These are phyloP conservation scores for Pseudopyrenochaeta lycopersici DNA, from an alignment of 2,329 filamentous ascomycete species.

Conservation along the genomic window DNA sequence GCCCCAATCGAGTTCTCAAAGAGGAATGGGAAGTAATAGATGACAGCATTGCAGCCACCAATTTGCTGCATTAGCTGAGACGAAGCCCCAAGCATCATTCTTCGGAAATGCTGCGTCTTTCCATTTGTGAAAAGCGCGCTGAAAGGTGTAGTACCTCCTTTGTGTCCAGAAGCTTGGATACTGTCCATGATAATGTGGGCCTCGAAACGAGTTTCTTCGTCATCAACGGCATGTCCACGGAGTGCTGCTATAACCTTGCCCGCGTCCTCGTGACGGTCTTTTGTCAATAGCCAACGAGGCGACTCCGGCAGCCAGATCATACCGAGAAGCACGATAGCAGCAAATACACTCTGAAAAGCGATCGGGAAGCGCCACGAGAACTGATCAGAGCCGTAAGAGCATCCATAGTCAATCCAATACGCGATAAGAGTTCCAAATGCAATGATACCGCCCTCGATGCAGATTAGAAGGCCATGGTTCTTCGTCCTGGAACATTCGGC, in stretches of 20 bases:
- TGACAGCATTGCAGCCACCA: conserved; percentile 51
- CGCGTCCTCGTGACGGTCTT: conserved; percentile 70
- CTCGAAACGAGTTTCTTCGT: conserved; percentile 66
- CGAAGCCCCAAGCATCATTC: conserved; percentile 68
- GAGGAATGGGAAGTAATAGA: conserved; percentile 55
- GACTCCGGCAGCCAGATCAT: conserved; percentile 71
- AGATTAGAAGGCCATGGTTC: conserved; percentile 69
- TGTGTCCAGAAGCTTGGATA: conserved; percentile 52
- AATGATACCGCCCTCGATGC: conserved; percentile 64
- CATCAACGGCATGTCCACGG: conserved; percentile 58
- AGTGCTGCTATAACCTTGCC: conserved; percentile 62
- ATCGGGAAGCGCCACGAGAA: conserved; percentile 62
- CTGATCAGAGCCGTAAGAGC: conserved; percentile 39
- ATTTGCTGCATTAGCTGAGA: conserved; percentile 49
- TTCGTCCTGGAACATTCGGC: conserved; percentile 63
- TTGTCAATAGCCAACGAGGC: conserved; percentile 71
- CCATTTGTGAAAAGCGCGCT: conserved; percentile 68
- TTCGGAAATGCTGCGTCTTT: conserved; percentile 71
- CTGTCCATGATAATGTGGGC: conserved; percentile 73
- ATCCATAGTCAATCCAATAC: conserved; percentile 57
- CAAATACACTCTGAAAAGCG: conserved; percentile 62
- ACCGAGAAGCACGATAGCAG: conserved; percentile 60
- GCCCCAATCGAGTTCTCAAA: conserved; percentile 62
- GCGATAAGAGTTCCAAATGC: conserved; percentile 62
- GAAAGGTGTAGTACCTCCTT: conserved; percentile 53